Conservation (phyloP, 495 filamentous ascomycete species). For the Lasiosphaeria miniovina region DNA sequence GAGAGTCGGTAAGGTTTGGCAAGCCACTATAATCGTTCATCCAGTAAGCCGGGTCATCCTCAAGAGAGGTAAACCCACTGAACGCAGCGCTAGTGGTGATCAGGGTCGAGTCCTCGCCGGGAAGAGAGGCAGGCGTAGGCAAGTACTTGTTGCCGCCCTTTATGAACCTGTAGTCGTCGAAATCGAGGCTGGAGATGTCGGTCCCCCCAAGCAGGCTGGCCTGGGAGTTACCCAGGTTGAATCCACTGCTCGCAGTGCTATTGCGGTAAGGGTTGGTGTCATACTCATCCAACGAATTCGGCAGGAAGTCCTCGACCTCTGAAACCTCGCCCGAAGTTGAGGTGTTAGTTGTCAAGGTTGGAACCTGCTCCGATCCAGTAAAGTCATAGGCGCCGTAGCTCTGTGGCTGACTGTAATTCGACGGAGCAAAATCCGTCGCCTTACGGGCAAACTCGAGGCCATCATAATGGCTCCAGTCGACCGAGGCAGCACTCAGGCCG, state of each 20-base stretch:
- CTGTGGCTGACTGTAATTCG: constrained; percentile 65
- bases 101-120: constrained; percentile 34
- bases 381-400: constrained; percentile 69
- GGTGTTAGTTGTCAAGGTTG: constrained; percentile 53
- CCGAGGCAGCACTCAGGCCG: constrained; percentile 58
- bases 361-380: constrained; percentile 49
- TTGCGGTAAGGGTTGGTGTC: constrained; percentile 51
- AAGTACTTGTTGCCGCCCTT: constrained; percentile 49
- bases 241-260: constrained; percentile 44
- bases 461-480: constrained; percentile 74
- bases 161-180: constrained; percentile 53
- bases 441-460: constrained; percentile 53
- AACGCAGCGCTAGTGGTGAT: constrained; percentile 18
- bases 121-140: constrained; percentile 32
- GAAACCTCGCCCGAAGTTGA: constrained; percentile 76
- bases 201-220: constrained; percentile 49
- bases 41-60: constrained; percentile 36
- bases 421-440: constrained; percentile 54
- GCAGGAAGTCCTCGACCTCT: constrained; percentile 63
- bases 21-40: constrained; percentile 26
- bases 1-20: constrained; percentile 29
- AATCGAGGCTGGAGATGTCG: constrained; percentile 58
- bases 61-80: constrained; percentile 24
- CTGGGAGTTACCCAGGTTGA: constrained; percentile 52
- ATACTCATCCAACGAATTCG: constrained; percentile 55